phyloP scores from a whole-genome alignment of 108 stramenopile genomes.

The Nitzschia sp. region DNA sequence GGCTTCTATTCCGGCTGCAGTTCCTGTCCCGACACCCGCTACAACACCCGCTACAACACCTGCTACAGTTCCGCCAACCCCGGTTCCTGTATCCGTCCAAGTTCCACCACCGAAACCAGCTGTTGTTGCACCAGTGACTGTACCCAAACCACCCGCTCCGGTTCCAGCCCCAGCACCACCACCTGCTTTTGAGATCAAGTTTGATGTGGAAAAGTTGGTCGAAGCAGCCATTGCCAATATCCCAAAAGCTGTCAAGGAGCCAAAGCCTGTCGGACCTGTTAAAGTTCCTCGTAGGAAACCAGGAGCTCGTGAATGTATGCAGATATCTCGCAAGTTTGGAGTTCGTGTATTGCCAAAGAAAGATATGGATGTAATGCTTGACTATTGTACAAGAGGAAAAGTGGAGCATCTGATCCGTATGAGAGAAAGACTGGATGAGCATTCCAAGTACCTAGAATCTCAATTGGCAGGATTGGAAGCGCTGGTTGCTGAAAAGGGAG shows the following conservation, averaged over 20 bases:
- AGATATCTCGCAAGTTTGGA: constrained; percentile 74
- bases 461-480: constrained; percentile 83
- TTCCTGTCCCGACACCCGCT: background rate
- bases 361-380: constrained; percentile 73
- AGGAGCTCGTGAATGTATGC: constrained; percentile 90
- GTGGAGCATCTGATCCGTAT: constrained; percentile 88
- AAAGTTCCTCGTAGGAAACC: constrained; percentile 76
- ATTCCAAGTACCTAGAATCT: constrained; percentile 71
- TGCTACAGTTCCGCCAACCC: background rate
- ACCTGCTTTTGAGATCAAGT: background rate
- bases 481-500: constrained; percentile 60
- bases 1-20: background rate
- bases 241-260: constrained; percentile 1
- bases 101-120: background rate
- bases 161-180: background rate
- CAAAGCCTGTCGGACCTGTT: background rate
- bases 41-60: background rate
- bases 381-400: constrained; percentile 83
- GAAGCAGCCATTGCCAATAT: constrained; percentile 12
- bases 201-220: constrained; percentile 24
- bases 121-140: background rate
- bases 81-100: background rate
- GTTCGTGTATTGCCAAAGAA: constrained; percentile 60
- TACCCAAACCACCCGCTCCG: background rate
- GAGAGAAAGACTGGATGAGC: constrained; percentile 85